Conservation (phyloP, 495 filamentous ascomycete genomes). For the Haplographium delicatum region DNA sequence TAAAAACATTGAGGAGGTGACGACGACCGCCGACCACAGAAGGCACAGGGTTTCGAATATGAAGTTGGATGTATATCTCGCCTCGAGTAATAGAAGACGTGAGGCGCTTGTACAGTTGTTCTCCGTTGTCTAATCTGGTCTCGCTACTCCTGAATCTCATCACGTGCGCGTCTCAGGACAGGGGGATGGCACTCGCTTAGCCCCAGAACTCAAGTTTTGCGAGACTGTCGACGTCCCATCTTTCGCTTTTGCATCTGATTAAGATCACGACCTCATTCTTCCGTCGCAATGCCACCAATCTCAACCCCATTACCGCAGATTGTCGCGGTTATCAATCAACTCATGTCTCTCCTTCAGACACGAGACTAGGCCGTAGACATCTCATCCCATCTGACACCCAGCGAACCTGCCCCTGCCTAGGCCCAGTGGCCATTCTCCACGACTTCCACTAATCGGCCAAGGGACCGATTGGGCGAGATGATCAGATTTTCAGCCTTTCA, state of each 20-base stretch:
- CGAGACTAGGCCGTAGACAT: background rate
- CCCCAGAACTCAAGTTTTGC: background rate
- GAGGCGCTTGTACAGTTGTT: background rate
- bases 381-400: conserved; percentile 1
- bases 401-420: background rate
- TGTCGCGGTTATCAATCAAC: background rate
- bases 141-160: background rate
- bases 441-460: background rate
- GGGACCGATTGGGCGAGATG: background rate
- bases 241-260: background rate
- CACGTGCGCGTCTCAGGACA: background rate
- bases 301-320: background rate
- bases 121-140: background rate
- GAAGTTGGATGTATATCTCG: background rate
- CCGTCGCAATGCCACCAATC: background rate
- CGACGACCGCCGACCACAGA: background rate
- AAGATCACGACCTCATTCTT: background rate
- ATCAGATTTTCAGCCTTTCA: background rate
- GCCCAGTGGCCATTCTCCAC: background rate
- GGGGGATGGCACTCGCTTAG: background rate
- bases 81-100: background rate
- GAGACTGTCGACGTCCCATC: background rate
- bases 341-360: background rate
- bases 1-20: background rate
- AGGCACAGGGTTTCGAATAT: background rate